phyloP scores from a whole-genome alignment of 352 stramenopile genomes.

The Globisporangium camurandrum region DNA sequence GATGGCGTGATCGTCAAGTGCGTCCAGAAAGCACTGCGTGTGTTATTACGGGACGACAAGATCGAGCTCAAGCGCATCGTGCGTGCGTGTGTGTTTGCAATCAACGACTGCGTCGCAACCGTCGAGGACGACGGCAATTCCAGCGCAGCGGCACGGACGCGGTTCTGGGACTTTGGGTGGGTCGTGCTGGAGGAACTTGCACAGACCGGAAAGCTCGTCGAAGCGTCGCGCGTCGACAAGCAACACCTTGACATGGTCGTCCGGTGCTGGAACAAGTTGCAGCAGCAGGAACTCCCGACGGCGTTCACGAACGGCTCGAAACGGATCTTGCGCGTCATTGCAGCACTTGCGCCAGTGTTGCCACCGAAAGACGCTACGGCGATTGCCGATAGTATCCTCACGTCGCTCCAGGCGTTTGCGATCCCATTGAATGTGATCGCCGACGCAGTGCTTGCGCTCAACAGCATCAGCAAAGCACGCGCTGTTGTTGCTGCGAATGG shows the following conservation, averaged over 20 bases:
- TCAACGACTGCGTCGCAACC: constrained; percentile 42
- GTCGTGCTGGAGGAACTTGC: constrained; percentile 75
- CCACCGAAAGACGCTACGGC: constrained; percentile 64
- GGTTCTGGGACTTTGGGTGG: constrained; percentile 81
- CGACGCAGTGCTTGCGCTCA: constrained; percentile 60
- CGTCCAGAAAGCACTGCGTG: constrained; percentile 59
- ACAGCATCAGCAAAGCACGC: constrained; percentile 77
- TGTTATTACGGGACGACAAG: constrained; percentile 61
- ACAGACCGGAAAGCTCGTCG: constrained; percentile 44
- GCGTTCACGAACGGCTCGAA: constrained; percentile 75
- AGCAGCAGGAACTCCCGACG: constrained; percentile 49
- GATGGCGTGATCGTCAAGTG: constrained; percentile 75
- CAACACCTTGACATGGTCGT: constrained; percentile 62
- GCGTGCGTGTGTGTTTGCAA: constrained; percentile 50
- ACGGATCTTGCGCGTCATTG: constrained; percentile 77
- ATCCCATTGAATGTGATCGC: constrained; percentile 75
- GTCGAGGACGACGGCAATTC: constrained; percentile 34
- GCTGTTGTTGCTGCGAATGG: constrained; percentile 20
- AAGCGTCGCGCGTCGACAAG: constrained; percentile 44
- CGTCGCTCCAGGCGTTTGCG: constrained; percentile 64
- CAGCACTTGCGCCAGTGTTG: constrained; percentile 63
- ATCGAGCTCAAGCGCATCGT: constrained; percentile 48
- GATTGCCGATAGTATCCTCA: constrained; percentile 65
- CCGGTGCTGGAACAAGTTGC: constrained; percentile 76
- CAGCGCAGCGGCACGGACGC: constrained; percentile 16